Evolutionary conservation across 2,329 filamentous ascomycete genomes (phyloP).

Genomic region (Plenodomus tracheiphilus): DNA sequence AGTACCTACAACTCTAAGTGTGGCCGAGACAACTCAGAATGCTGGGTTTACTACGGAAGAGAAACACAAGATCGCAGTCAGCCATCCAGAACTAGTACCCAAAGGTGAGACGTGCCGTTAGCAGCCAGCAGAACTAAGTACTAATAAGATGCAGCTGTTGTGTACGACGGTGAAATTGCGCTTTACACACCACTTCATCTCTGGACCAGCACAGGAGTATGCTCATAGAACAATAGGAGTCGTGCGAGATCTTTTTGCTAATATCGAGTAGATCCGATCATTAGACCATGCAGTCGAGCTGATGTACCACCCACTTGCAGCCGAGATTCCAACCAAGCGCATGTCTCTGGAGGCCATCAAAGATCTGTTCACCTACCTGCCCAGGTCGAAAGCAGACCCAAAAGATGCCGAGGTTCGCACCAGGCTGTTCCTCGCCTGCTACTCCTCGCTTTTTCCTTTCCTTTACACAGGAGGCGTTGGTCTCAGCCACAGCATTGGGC

Average conservation of each 20-base stretch:
- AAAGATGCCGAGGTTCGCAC: slow-evolving; percentile 55
- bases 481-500: slow-evolving; percentile 53
- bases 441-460: slow-evolving; percentile 53
- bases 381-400: slow-evolving; percentile 52
- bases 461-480: slow-evolving; percentile 57
- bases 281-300: slow-evolving; percentile 61
- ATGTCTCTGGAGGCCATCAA: slow-evolving; percentile 53
- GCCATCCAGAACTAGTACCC: slow-evolving; percentile 49
- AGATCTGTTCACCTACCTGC: slow-evolving; percentile 57
- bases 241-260: slow-evolving; percentile 2
- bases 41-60: slow-evolving; percentile 57
- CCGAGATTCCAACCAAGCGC: slow-evolving; percentile 53
- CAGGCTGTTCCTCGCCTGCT: slow-evolving; percentile 57
- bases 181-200: slow-evolving; percentile 55
- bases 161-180: slow-evolving; percentile 58
- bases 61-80: slow-evolving; percentile 56
- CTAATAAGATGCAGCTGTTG: slow-evolving; percentile 46
- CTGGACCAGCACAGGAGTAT: slow-evolving; percentile 55
- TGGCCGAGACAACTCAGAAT: slow-evolving; percentile 58
- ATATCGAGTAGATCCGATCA: slow-evolving; percentile 48
- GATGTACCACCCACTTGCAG: slow-evolving; percentile 57
- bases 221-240: slow-evolving; percentile 1
- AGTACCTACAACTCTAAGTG: slow-evolving; percentile 49
- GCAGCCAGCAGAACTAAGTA: not conserved
- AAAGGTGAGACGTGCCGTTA: slow-evolving; percentile 26